Evolutionary conservation across 202 grass and related monocot species (phyloP), one percentile per base, ranked within the genome.

Genomic region (Schoenoplectus tabernaemontani): DNA sequence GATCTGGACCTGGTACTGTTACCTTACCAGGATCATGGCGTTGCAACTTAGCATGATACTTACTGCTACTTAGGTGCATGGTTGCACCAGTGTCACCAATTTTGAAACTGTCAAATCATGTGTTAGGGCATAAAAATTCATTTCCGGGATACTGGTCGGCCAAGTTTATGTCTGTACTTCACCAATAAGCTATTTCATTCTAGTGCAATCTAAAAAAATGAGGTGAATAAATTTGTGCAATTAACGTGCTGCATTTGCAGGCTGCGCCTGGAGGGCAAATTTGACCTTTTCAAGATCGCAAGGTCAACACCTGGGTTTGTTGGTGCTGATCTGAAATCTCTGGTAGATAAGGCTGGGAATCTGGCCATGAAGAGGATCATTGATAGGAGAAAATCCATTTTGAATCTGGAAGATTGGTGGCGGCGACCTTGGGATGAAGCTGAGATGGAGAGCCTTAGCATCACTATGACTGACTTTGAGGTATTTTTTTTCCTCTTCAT

Each of bases 331-430:
- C 81, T 98, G 78, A 90, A 86, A 70, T 85, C 89, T 33, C 76
- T 98, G 68, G 88, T 90, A 7, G 90, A 92, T 77, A 86, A 95
- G 86, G 95, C 95, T 72, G 95, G 95, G 42, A 94, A 92, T 65
- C 81, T 98, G 17, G 91, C 95, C 85, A 98, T 98, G 89, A 95
- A 92, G 83, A 90, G 86, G 87, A 90, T 93, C 77, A 86, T 92
- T 80, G 78, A 91, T 77, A 81, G 60, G 85, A 92, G 88, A 82
- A 93, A 82, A 81, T 62, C 7, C 67, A 83, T 82, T 37, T 58
- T 3, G 53, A 78, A 77, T 10, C 67, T 86, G 57, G 80, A 90
- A 15, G 93, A 92, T 83, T 98, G 95, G 95, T 98, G 89, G 91
- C 79, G 88, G 59, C 84, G 87, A 62, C 91, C 95, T 33, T 95